Evolutionary conservation across 441 rosid species (phyloP).

Genomic region (Adansonia rubrostipa): DNA sequence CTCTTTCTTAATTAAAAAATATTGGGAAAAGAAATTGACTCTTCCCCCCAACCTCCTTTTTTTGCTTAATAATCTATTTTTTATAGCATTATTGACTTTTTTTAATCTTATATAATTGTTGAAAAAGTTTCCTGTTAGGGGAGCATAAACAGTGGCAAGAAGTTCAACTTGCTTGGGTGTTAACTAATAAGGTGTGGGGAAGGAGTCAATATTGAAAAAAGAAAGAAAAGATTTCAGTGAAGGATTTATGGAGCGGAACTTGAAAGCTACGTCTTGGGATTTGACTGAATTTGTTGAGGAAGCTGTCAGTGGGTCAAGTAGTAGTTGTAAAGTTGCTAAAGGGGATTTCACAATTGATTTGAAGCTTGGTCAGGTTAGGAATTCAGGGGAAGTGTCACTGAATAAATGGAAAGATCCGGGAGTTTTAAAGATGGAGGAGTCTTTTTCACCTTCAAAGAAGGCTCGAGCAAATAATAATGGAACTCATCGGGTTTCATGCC

Average conservation of each 20-base stretch:
- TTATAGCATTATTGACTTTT: not conserved
- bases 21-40: too few relatives aligned
- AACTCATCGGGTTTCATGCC: constrained; percentile 58
- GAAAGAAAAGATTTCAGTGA: too few relatives aligned
- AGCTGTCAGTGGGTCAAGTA: constrained; percentile 40
- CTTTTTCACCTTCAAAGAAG: constrained; percentile 54
- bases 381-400: constrained; percentile 41
- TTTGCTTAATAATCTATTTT: not conserved
- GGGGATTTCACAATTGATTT: constrained; percentile 73
- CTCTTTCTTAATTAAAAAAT: not conserved
- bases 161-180: constrained; percentile 24
- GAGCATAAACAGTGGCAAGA: constrained; percentile 25
- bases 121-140: constrained; percentile 13
- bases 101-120: constrained; percentile 21
- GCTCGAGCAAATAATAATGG: constrained; percentile 53
- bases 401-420: constrained; percentile 51
- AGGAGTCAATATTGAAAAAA: too few relatives aligned
- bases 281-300: constrained; percentile 51
- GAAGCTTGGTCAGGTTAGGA: constrained; percentile 71
- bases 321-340: constrained; percentile 40
- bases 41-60: too few relatives aligned
- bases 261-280: constrained; percentile 56
- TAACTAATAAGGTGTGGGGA: not conserved
- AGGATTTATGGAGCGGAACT: constrained; percentile 60
- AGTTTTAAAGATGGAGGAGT: constrained; percentile 38